A percentile compares a stretch with the other conserved stretches of the same genome.
Conservation (phyloP, 2,329 filamentous ascomycete species). For the Pochonia chlamydosporia region DNA sequence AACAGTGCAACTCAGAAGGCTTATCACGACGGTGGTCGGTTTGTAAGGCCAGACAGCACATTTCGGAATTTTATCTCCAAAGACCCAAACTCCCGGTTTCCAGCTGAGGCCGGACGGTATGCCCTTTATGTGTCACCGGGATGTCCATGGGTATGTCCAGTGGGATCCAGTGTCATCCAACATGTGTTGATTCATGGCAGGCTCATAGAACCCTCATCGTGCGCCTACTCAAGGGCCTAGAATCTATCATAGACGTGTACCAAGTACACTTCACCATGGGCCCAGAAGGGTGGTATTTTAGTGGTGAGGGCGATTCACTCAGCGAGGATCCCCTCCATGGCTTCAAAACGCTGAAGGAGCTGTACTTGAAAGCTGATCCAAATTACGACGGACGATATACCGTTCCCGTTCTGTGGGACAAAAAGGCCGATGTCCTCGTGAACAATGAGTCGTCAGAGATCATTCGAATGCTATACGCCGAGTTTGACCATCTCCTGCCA, state of each 20-base stretch:
- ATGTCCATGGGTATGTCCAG: constrained; percentile 57
- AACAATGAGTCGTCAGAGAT: constrained; percentile 83
- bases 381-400: constrained; percentile 67
- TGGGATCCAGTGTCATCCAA: no score
- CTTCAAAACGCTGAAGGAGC: constrained; percentile 60
- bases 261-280: no score
- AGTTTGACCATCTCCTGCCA: constrained; percentile 59
- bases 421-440: constrained; percentile 63
- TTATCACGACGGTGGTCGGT: constrained; percentile 41
- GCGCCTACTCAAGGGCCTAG: no score
- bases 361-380: constrained; percentile 64
- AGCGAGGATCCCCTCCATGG: constrained; percentile 57
- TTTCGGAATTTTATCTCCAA: constrained; percentile 53
- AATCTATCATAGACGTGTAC: no score
- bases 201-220: no score
- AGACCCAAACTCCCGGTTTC: constrained; percentile 44
- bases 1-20: no score
- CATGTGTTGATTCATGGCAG: no score
- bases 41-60: constrained; percentile 43
- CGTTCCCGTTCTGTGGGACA: constrained; percentile 68
- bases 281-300: no score
- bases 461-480: constrained; percentile 74
- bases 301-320: no score
- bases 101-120: constrained; percentile 55
- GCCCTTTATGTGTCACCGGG: constrained; percentile 54